Evolutionary conservation across 805 yeast genomes (phyloP), one percentile per base, ranked within the genome.

Genomic region (Saturnispora quitensis): DNA sequence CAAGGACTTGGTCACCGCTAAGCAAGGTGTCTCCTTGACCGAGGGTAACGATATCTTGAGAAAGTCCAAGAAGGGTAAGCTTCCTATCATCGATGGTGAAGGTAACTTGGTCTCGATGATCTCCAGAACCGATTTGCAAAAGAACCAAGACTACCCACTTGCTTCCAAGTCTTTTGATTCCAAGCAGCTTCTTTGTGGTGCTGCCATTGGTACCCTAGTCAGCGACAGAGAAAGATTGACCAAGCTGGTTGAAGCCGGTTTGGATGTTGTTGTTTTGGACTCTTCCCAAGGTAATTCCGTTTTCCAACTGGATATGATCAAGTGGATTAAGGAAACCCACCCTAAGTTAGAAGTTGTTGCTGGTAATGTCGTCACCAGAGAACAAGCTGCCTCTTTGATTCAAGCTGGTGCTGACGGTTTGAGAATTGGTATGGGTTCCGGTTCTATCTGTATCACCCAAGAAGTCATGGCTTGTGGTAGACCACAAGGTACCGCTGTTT

Each of bases 391-490:
- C 56, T 77, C 81, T 66, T 79, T 93, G 66, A 91, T 89, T 64
- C 84, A 78, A 63, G 97, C 96, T 50, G 99, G 99, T 73, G 96
- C 95, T 50, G 99, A 93, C 70, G 98, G 90, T 69, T 78, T 93
- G 65, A 89, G 98, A 80, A 91, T 93, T 62, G 99, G 99, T 75
- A 93, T 93, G 99, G 99, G 99, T 68, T 88, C 98, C 34, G 99
- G 99, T 65, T 89, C 97, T 56, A 95, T 95, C 69, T 93, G 99
- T 80, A 93, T 93, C 69, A 93, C 99, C 50, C 99, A 93, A 76
- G 99, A 93, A 76, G 99, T 93, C 55, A 93, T 93, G 99, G 99
- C 99, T 50, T 95, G 97, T 75, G 99, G 99, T 74, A 89, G 99
- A 80, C 99, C 99, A 56, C 99, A 93, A 77, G 99, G 98, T 74